A percentile compares a stretch with the other conserved stretches of the same genome.
Evolutionary conservation across 257 asterid genomes (phyloP).

Genomic region (Osmanthus fragrans): DNA sequence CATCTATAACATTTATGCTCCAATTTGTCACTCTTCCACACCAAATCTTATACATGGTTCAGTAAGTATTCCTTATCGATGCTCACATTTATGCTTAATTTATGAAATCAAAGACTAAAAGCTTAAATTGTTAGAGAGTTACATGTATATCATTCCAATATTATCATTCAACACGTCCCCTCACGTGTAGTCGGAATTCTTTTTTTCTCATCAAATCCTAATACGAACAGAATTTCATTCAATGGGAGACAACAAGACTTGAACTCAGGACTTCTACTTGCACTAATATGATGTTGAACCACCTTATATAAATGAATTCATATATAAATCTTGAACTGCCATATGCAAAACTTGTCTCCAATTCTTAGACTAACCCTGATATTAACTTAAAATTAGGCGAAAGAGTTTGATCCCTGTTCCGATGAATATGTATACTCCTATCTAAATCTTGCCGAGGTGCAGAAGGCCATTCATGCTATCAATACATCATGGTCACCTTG

Average conservation of each 20-base stretch:
- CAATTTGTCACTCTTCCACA: conserved; percentile 6
- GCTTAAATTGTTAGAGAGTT: too few species aligned
- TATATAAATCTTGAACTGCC: background rate
- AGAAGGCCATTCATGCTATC: conserved; percentile 34
- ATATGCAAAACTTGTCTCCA: background rate
- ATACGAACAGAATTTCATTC: too few species aligned
- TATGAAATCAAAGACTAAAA: background rate
- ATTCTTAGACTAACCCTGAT: background rate
- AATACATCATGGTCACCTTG: background rate
- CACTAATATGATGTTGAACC: too few species aligned
- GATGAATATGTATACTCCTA: conserved; percentile 22
- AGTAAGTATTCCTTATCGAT: conserved; percentile 11
- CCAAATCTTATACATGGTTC: conserved; percentile 6
- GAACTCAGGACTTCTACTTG: conserved; percentile 1
- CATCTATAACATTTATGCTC: conserved; percentile 27
- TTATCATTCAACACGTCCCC: too few species aligned
- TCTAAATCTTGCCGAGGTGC: conserved; percentile 34
- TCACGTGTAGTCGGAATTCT: too few species aligned
- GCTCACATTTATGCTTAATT: conserved; percentile 12
- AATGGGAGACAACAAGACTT: too few species aligned
- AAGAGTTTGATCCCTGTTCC: conserved; percentile 36
- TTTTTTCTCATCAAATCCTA: too few species aligned
- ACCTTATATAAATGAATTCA: too few species aligned
- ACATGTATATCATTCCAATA: too few species aligned
- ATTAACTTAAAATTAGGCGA: background rate